Percentiles rank a stretch among this genome's conserved stretches.
These are phyloP conservation scores for Penicillium sp. DNA, from an alignment of 2,329 filamentous ascomycete genomes.

Conservation along the genomic window DNA sequence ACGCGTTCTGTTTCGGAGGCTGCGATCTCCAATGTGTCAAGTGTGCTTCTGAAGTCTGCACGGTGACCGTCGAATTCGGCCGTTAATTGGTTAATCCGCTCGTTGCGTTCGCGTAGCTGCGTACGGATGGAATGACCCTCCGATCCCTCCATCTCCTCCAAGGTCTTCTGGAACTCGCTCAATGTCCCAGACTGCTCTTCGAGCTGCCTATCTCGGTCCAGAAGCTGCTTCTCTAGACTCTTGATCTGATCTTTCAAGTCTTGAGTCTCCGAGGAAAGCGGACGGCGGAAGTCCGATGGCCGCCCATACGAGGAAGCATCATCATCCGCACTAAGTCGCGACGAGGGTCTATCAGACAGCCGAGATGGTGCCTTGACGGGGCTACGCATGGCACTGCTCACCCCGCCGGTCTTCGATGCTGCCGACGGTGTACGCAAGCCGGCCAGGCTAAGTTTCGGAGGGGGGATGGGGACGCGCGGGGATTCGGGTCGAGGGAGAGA, in stretches of 20 bases:
- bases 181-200: slow-evolving; percentile 75
- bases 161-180: slow-evolving; percentile 78
- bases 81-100: slow-evolving; percentile 86
- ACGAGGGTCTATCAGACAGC: slow-evolving; percentile 33
- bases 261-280: slow-evolving; percentile 24
- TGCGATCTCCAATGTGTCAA: slow-evolving; percentile 90
- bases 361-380: slow-evolving; percentile 34
- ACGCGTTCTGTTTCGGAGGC: slow-evolving; percentile 89
- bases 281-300: slow-evolving; percentile 26
- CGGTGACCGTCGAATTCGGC: slow-evolving; percentile 90
- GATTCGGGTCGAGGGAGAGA: slow-evolving; percentile 85
- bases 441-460: slow-evolving; percentile 46
- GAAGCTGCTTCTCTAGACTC: slow-evolving; percentile 61
- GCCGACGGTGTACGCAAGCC: slow-evolving; percentile 52
- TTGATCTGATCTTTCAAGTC: slow-evolving; percentile 62
- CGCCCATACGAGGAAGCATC: slow-evolving; percentile 27
- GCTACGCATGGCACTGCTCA: slow-evolving; percentile 41
- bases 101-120: slow-evolving; percentile 87
- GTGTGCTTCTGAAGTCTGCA: slow-evolving; percentile 91
- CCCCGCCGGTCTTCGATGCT: slow-evolving; percentile 20
- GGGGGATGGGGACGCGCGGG: slow-evolving; percentile 52
- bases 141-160: slow-evolving; percentile 73
- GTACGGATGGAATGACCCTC: slow-evolving; percentile 69
- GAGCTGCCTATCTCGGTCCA: slow-evolving; percentile 78
- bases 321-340: slow-evolving; percentile 33